Conservation (phyloP, 2,329 filamentous ascomycete genomes). For the Fusarium luffae region DNA sequence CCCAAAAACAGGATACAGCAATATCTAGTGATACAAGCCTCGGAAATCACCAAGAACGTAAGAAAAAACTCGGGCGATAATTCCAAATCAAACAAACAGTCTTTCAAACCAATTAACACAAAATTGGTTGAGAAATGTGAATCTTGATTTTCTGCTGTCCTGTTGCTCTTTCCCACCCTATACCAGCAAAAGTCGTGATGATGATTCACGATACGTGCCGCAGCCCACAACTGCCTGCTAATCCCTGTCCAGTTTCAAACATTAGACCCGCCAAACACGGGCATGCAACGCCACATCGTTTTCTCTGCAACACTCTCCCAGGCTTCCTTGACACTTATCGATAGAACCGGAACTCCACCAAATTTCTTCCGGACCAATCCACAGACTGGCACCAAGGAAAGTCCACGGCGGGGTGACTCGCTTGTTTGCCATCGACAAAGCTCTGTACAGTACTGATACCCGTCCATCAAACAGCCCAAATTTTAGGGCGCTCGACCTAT, state of each 20-base stretch:
- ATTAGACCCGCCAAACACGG: slow-evolving; percentile 1
- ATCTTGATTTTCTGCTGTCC: not conserved
- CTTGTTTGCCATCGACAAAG: slow-evolving; percentile 29
- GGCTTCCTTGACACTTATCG: slow-evolving; percentile 31
- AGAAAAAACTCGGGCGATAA: not conserved
- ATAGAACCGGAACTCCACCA: slow-evolving; percentile 9
- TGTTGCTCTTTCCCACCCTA: slow-evolving; percentile 14
- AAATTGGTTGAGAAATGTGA: not conserved
- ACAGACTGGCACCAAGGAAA: slow-evolving; percentile 1
- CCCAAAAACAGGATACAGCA: not conserved
- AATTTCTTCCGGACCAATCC: slow-evolving; percentile 19
- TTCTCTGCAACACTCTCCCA: slow-evolving; percentile 4
- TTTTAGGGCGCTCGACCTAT: not conserved
- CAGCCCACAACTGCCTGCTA: not conserved
- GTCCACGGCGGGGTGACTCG: slow-evolving; percentile 35
- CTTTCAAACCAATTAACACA: not conserved
- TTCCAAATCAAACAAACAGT: not conserved
- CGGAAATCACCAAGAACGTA: not conserved
- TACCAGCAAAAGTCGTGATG: not conserved
- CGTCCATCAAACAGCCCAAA: not conserved
- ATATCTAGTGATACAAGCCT: not conserved
- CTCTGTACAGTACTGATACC: not conserved
- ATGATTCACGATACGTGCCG: not conserved
- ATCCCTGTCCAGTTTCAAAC: not conserved
- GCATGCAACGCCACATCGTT: not conserved